A percentile compares a stretch with the other conserved stretches of the same genome.
Evolutionary conservation across 1,284 basidiomycete genomes (phyloP).

Genomic region (Ustilago tritici): DNA sequence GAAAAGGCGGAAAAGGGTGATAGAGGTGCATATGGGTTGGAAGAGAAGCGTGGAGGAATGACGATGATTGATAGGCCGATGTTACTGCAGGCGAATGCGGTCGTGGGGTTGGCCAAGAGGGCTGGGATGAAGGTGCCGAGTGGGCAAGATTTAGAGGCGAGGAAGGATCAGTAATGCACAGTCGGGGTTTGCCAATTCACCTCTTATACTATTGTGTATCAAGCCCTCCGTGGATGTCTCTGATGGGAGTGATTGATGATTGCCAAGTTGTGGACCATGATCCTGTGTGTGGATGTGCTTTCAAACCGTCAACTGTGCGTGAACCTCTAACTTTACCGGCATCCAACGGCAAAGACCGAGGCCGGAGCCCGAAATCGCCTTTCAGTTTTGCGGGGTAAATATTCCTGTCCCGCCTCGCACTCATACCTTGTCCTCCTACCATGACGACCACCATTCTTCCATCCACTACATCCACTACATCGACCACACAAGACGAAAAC

Average conservation of each 20-base stretch:
- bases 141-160: constrained; percentile 9
- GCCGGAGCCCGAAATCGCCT: neutral
- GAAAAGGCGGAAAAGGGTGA: constrained; percentile 70
- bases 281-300: neutral
- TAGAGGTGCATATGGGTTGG: constrained; percentile 77
- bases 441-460: neutral
- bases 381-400: constrained; percentile 27
- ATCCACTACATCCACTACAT: too few relatives aligned
- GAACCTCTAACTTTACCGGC: neutral
- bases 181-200: too few relatives aligned
- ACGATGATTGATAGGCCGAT: constrained; percentile 78
- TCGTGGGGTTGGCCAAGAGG: constrained; percentile 76
- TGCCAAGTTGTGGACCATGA: neutral
- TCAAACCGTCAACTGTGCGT: neutral
- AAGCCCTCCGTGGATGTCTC: too few relatives aligned
- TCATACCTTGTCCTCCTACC: neutral
- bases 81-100: constrained; percentile 75
- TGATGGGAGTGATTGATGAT: neutral
- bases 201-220: too few relatives aligned
- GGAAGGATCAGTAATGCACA: neutral
- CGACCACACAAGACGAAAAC: neutral
- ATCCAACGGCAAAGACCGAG: neutral
- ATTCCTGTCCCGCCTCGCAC: neutral
- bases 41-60: constrained; percentile 72
- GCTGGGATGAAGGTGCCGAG: constrained; percentile 77